Evolutionary conservation across 2,329 filamentous ascomycete genomes (phyloP), one percentile per base, ranked within the genome.

Genomic region (Curvularia sp.): DNA sequence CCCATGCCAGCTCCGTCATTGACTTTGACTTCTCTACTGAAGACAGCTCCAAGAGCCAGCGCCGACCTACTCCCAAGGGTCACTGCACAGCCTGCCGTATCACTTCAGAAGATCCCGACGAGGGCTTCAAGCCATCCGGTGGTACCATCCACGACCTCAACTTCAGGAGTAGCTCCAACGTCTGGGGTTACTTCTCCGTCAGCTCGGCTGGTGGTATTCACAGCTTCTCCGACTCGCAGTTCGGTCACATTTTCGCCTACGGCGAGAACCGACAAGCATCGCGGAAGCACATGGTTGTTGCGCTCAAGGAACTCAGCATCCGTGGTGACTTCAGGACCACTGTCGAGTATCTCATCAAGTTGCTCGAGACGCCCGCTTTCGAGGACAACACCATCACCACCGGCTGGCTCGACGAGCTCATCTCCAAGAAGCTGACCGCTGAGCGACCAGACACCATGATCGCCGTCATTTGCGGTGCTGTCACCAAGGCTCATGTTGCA

Each of bases 181-280:
- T 98, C 56, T 99, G 95, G 95, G 95, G 95, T 85, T 99, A 99
- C 82, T 99, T 99, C 88, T 99, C 95, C 53, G 95, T 99, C 78
- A 92, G 93, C 82, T 95, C 93, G 9, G 89, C 93, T 55, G 94
- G 93, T 82, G 93, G 93, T 80, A 99, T 99, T 67, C 95, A 99
- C 87, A 97, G 92, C 80, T 99, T 97, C 85, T 98, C 95, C 7
- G 95, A 99, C 83, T 96, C 91, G 74, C 95, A 99, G 76, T 99
- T 99, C 71, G 95, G 95, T 81, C 95, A 99, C 81, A 99, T 99
- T 70, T 99, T 99, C 79, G 96, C 95, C 52, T 99, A 98, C 71
- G 95, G 95, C 61, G 95, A 99, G 85, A 99, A 96, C 83, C 89
- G 95, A 78, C 90, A 93, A 50, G 93, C 95, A 26, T 99, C 95